Conservation (phyloP, 768 basidiomycete species). For the Rickenella mellea region DNA sequence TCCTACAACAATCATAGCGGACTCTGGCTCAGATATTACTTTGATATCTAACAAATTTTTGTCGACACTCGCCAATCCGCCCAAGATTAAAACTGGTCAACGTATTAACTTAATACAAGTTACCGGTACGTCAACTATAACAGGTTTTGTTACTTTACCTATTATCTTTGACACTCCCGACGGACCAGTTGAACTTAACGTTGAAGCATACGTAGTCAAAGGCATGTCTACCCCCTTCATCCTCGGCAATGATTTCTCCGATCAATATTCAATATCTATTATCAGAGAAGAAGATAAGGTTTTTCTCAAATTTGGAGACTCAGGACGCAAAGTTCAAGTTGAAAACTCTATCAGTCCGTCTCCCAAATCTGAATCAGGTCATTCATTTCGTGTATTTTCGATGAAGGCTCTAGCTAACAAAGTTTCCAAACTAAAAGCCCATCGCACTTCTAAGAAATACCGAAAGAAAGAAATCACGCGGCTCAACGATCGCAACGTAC, state of each 20-base stretch:
- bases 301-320: no score
- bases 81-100: conserved; percentile 17
- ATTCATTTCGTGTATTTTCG: no score
- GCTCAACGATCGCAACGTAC: conserved; percentile 2
- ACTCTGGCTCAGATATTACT: conserved; percentile 27
- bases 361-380: no score
- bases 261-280: conserved; percentile 23
- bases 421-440: no score
- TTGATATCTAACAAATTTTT: conserved; percentile 17
- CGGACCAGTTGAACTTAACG: conserved; percentile 14
- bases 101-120: conserved; percentile 23
- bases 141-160: conserved; percentile 18
- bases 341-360: no score
- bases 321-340: no score
- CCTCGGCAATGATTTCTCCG: conserved; percentile 17
- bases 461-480: no score
- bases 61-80: conserved; percentile 3
- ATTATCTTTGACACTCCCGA: conserved; percentile 16
- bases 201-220: conserved; percentile 13
- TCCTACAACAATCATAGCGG: conserved; percentile 11
- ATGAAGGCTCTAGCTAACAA: no score
- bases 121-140: conserved; percentile 18
- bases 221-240: conserved; percentile 16
- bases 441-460: no score
- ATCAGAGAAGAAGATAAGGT: conserved; percentile 10